Evolutionary conservation across 805 yeast genomes (phyloP).

Genomic region (Spathaspora girioi): DNA sequence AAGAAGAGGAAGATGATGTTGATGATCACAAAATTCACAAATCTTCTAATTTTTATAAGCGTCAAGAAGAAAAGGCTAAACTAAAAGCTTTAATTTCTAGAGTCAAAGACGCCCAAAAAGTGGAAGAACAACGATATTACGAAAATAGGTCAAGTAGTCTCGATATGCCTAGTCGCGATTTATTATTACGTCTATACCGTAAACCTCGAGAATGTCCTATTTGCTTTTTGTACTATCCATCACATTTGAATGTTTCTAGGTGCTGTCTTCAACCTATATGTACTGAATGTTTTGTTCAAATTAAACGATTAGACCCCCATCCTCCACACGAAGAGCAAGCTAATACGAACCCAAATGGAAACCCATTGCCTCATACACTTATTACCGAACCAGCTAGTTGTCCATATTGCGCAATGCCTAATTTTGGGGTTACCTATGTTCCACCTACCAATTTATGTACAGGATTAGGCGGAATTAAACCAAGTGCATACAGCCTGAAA

Average conservation of each 20-base stretch:
- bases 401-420: conserved; percentile 87
- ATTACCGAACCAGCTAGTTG: conserved; percentile 87
- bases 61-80: conserved; percentile 47
- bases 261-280: conserved; percentile 95
- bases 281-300: conserved; percentile 95
- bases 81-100: conserved; percentile 35
- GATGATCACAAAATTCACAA: conserved; percentile 57
- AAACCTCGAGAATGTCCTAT: conserved; percentile 86
- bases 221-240: conserved; percentile 85
- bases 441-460: conserved; percentile 52
- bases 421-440: conserved; percentile 81
- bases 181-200: conserved; percentile 60
- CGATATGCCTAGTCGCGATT: conserved; percentile 36
- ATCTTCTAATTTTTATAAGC: conserved; percentile 41
- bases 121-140: conserved; percentile 33
- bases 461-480: conserved; percentile 56
- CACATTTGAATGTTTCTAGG: conserved; percentile 69
- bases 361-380: conserved; percentile 54
- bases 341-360: conserved; percentile 28
- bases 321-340: conserved; percentile 67
- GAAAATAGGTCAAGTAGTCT: conserved; percentile 19
- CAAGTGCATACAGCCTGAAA: conserved; percentile 33
- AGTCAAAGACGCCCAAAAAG: conserved; percentile 26
- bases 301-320: conserved; percentile 88
- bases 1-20: conserved; percentile 65